phyloP scores from a whole-genome alignment of 129 eudicot species.

The Ambrosia artemisiifolia region DNA sequence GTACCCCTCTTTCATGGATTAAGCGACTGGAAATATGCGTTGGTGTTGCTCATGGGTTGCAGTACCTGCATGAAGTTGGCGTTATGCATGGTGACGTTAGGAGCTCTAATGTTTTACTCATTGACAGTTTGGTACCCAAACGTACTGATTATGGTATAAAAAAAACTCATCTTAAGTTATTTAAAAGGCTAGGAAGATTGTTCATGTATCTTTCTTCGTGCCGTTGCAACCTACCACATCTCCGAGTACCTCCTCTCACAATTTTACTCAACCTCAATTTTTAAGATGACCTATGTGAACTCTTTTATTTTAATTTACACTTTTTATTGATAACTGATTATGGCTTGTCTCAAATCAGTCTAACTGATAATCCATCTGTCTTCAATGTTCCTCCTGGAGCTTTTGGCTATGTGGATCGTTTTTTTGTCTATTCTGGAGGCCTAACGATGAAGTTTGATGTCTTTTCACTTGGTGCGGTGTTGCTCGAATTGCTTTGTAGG shows the following conservation, averaged over 20 bases:
- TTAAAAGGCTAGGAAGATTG: too few relatives aligned
- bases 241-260: too few relatives aligned
- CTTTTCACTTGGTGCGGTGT: background rate
- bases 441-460: background rate
- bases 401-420: background rate
- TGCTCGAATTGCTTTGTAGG: background rate
- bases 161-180: too few relatives aligned
- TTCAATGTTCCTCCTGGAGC: background rate
- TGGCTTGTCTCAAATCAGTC: background rate
- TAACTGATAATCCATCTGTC: too few relatives aligned
- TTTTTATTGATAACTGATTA: too few relatives aligned
- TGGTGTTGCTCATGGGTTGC: background rate
- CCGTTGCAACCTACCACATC: too few relatives aligned
- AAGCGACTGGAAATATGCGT: background rate
- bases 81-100: background rate
- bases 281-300: too few relatives aligned
- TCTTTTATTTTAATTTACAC: too few relatives aligned
- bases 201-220: too few relatives aligned
- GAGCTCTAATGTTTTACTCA: background rate
- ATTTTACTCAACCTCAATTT: too few relatives aligned
- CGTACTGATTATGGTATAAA: too few relatives aligned
- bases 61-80: background rate
- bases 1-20: background rate
- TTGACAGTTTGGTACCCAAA: background rate
- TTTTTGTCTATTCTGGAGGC: background rate